These are phyloP conservation scores for Babesia sp. DNA, from an alignment of 169 alveolate genomes.

Conservation along the genomic window DNA sequence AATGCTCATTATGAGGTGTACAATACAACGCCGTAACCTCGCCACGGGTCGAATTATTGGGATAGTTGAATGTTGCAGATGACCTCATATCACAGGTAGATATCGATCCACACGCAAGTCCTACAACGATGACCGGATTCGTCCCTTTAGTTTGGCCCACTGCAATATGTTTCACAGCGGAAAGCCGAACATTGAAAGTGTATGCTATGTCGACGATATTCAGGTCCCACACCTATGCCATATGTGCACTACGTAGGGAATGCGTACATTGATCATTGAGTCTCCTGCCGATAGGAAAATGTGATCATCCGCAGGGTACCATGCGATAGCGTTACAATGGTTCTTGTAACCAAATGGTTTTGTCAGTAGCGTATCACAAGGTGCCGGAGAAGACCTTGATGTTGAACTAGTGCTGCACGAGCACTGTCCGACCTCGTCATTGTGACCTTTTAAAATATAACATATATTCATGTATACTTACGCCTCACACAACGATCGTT, in stretches of 20 bases:
- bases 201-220: slow-evolving; percentile 29
- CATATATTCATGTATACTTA: neutral
- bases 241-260: neutral
- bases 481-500: slow-evolving; percentile 11
- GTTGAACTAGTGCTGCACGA: slow-evolving; percentile 19
- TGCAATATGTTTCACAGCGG: slow-evolving; percentile 28
- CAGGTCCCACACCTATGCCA: slow-evolving; percentile 55
- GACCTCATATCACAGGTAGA: slow-evolving; percentile 48
- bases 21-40: slow-evolving; percentile 38
- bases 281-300: slow-evolving; percentile 55
- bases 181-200: slow-evolving; percentile 22
- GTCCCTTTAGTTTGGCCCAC: neutral
- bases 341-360: slow-evolving; percentile 38
- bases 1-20: slow-evolving; percentile 18
- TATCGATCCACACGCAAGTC: slow-evolving; percentile 63
- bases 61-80: slow-evolving; percentile 17
- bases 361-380: slow-evolving; percentile 23
- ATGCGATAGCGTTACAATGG: slow-evolving; percentile 27
- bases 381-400: slow-evolving; percentile 10
- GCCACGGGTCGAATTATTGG: slow-evolving; percentile 7
- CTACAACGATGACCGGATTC: slow-evolving; percentile 39
- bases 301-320: slow-evolving; percentile 45
- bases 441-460: neutral
- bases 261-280: slow-evolving; percentile 34
- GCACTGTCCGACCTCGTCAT: slow-evolving; percentile 5